Evolutionary conservation across 495 filamentous ascomycete species (phyloP).

Genomic region (Aspergillus conjunctus): DNA sequence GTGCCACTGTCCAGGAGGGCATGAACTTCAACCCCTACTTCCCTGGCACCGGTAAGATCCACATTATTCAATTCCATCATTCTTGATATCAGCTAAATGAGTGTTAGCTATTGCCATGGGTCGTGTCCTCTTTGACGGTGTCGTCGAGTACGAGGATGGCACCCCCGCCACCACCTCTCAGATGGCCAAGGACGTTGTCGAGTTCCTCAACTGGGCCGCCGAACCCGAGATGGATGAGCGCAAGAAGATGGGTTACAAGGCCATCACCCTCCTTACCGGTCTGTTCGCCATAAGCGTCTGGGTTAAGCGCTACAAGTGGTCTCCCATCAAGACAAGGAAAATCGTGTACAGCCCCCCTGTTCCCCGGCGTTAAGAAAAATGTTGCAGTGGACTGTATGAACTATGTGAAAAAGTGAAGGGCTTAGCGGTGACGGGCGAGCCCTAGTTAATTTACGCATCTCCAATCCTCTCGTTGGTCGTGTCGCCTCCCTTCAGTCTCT

Average conservation of each 20-base stretch:
- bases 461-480: constrained; percentile 32
- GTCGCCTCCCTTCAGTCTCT: constrained; percentile 34
- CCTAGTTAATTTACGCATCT: constrained; percentile 33
- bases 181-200: constrained; percentile 98
- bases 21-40: constrained; percentile 99
- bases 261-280: constrained; percentile 72
- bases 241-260: constrained; percentile 99
- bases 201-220: constrained; percentile 99
- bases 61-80: background rate
- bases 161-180: constrained; percentile 93
- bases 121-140: constrained; percentile 93
- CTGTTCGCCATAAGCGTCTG: constrained; percentile 88
- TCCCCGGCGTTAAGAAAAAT: constrained; percentile 43
- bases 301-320: constrained; percentile 99
- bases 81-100: constrained; percentile 9
- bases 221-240: constrained; percentile 99
- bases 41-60: constrained; percentile 76
- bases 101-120: constrained; percentile 88
- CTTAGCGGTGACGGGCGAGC: constrained; percentile 31
- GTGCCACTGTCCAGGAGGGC: constrained; percentile 75
- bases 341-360: constrained; percentile 80
- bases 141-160: constrained; percentile 98
- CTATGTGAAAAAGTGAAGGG: constrained; percentile 37
- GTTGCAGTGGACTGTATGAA: constrained; percentile 37
- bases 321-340: constrained; percentile 91